Percentiles rank a stretch among this genome's conserved stretches.
These are phyloP conservation scores for Nevesoporus exiguus DNA, from an alignment of 768 basidiomycete species.

Conservation along the genomic window DNA sequence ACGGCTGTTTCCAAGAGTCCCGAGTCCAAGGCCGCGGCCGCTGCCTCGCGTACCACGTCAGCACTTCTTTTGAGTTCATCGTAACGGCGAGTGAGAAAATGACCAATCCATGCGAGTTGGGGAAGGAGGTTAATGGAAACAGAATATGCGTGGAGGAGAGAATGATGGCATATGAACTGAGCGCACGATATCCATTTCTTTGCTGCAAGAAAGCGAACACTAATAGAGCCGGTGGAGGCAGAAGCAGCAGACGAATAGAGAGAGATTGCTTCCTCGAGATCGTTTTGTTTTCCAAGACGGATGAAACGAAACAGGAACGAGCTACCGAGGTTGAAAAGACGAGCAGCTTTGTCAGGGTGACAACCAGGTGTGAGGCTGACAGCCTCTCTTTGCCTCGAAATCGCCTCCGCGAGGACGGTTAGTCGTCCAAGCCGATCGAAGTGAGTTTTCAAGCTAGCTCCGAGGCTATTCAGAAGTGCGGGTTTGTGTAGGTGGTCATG, in stretches of 20 bases:
- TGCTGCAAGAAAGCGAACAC: background rate
- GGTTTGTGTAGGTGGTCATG: background rate
- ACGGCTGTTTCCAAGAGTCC: background rate
- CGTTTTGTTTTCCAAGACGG: background rate
- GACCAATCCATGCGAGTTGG: background rate
- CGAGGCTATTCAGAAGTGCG: background rate
- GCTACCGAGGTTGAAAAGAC: background rate
- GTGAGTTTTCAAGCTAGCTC: background rate
- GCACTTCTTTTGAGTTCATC: background rate
- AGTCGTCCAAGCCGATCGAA: background rate
- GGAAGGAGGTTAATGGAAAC: background rate
- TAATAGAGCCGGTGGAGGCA: background rate
- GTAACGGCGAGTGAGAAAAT: background rate
- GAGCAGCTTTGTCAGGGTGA: background rate
- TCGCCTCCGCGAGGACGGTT: background rate
- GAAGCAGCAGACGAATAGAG: background rate
- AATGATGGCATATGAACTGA: background rate
- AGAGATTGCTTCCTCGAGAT: background rate
- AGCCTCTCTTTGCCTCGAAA: background rate
- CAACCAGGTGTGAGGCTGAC: background rate
- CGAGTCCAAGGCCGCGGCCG: background rate
- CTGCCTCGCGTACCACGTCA: background rate
- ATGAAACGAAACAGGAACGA: background rate
- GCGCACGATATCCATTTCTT: background rate
- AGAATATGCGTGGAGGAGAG: background rate